These are phyloP conservation scores for Floccularia luteovirens DNA, from an alignment of 768 basidiomycete species.

Conservation along the genomic window DNA sequence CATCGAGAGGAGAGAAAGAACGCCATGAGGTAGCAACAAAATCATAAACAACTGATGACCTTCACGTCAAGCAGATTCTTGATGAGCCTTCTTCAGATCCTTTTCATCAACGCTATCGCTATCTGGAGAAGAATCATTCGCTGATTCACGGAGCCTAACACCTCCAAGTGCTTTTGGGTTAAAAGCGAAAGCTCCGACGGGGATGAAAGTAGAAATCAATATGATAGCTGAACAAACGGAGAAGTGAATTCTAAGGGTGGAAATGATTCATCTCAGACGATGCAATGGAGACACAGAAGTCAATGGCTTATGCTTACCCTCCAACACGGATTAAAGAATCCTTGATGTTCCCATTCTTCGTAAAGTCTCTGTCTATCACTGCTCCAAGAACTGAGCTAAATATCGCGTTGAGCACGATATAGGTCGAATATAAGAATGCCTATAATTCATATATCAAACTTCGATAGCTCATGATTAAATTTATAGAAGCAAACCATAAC, in stretches of 20 bases:
- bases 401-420: constrained; percentile 22
- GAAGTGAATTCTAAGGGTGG: constrained; percentile 16
- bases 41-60: too few species aligned
- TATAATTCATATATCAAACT: too few species aligned
- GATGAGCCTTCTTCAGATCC: constrained; percentile 6
- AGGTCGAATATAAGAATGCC: constrained; percentile 26
- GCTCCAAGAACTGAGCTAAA: constrained; percentile 20
- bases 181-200: constrained; percentile 19
- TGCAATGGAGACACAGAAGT: too few species aligned
- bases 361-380: constrained; percentile 21
- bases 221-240: constrained; percentile 19
- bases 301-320: constrained; percentile 13
- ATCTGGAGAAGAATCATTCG: background rate
- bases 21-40: too few species aligned
- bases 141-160: background rate
- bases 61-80: too few species aligned
- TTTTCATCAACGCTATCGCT: constrained; percentile 8
- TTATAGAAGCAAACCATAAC: too few species aligned
- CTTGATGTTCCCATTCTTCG: constrained; percentile 12
- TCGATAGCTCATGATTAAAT: too few species aligned
- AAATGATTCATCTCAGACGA: background rate
- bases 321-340: constrained; percentile 16
- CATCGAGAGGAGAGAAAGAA: too few species aligned
- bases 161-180: constrained; percentile 21
- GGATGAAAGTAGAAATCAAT: constrained; percentile 19